These are phyloP conservation scores for Glaciozyma martinii DNA, from an alignment of 768 basidiomycete genomes.

Conservation along the genomic window DNA sequence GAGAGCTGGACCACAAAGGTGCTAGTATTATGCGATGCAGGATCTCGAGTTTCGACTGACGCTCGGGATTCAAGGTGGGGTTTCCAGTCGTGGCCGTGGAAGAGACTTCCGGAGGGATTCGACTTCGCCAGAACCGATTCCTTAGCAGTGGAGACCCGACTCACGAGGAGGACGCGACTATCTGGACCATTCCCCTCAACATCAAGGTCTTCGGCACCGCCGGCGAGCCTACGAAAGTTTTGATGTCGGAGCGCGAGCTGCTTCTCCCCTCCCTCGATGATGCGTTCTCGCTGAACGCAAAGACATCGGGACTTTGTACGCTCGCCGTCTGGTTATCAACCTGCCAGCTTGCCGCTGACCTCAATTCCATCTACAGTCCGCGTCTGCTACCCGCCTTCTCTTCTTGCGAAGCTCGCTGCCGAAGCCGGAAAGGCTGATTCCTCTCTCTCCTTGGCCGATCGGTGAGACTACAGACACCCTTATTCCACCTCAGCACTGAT, in stretches of 20 bases:
- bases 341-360: background rate
- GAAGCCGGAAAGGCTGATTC: conserved; percentile 57
- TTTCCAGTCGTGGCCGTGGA: conserved; percentile 84
- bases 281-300: conserved; percentile 78
- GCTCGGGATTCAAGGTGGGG: conserved; percentile 42
- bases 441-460: conserved; percentile 69
- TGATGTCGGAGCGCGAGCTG: background rate
- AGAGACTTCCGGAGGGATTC: conserved; percentile 62
- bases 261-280: conserved; percentile 1
- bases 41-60: background rate
- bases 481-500: background rate
- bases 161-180: conserved; percentile 44
- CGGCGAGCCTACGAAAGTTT: too few relatives aligned
- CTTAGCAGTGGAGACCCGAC: conserved; percentile 50
- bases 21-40: too few relatives aligned
- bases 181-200: conserved; percentile 13
- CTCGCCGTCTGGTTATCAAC: too few relatives aligned
- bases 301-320: conserved; percentile 63
- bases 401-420: conserved; percentile 63
- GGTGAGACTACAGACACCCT: background rate
- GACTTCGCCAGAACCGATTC: conserved; percentile 86
- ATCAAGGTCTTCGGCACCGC: background rate
- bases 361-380: conserved; percentile 41
- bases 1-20: conserved; percentile 83
- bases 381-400: conserved; percentile 72